Conservation (phyloP, 441 rosid genomes). For the Erysimum cheiri region DNA sequence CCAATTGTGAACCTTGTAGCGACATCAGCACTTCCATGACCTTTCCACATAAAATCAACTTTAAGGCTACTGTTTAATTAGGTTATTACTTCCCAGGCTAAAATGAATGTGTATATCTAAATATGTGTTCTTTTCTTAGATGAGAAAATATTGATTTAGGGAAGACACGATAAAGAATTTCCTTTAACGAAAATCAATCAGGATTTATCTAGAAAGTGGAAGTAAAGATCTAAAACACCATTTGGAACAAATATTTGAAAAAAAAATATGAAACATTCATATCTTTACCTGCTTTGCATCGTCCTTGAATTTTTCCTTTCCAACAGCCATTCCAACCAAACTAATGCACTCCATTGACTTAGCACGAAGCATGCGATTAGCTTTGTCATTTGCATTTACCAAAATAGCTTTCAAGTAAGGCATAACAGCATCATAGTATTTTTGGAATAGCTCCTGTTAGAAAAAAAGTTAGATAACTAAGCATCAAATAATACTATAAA, state of each 20-base stretch:
- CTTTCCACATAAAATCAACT: constrained; percentile 42
- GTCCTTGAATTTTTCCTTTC: constrained; percentile 54
- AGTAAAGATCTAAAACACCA: constrained; percentile 1
- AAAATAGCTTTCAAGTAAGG: constrained; percentile 61
- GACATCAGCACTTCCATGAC: constrained; percentile 60
- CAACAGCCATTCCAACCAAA: constrained; percentile 61
- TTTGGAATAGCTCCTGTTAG: constrained; percentile 56
- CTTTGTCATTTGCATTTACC: constrained; percentile 55
- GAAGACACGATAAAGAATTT: background rate
- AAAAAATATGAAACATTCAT: constrained; percentile 9
- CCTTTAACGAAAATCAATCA: background rate
- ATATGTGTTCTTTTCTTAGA: background rate
- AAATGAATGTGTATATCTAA: background rate
- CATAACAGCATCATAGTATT: constrained; percentile 60
- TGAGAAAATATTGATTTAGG: background rate
- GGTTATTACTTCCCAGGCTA: background rate
- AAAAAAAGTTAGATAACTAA: constrained; percentile 25
- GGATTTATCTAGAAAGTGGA: background rate
- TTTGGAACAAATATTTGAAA: constrained; percentile 1
- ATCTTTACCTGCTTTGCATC: constrained; percentile 57
- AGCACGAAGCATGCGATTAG: constrained; percentile 57
- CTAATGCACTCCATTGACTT: constrained; percentile 62
- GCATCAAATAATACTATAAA: constrained; percentile 10
- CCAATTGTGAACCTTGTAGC: constrained; percentile 53
- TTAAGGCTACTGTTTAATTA: constrained; percentile 25